Evolutionary conservation across 1,284 basidiomycete genomes (phyloP).

Genomic region (Cryptococcus sp.): DNA sequence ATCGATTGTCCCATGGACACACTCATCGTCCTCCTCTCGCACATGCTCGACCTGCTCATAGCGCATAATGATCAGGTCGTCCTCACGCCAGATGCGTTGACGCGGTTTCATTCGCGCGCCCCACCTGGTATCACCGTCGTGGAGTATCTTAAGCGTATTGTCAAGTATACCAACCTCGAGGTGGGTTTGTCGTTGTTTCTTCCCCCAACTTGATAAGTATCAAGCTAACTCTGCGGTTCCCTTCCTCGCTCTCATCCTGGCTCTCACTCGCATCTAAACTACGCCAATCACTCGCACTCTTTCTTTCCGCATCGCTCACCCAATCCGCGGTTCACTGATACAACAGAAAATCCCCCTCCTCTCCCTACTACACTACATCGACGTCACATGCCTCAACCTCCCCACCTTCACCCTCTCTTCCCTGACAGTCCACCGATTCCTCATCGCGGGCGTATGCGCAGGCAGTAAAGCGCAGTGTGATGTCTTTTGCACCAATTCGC

Average conservation of each 20-base stretch:
- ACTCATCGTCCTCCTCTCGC: constrained; percentile 83
- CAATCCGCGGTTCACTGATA: too few species aligned
- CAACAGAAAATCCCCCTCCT: constrained; percentile 80
- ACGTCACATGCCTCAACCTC: constrained; percentile 83
- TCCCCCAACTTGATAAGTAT: not conserved
- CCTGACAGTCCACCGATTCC: constrained; percentile 91
- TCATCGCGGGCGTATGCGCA: constrained; percentile 84
- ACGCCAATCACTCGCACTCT: not conserved
- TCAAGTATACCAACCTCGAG: constrained; percentile 89
- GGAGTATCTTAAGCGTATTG: constrained; percentile 88
- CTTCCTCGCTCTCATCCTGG: not conserved
- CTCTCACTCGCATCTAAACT: not conserved
- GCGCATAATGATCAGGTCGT: constrained; percentile 86
- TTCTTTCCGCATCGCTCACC: not conserved
- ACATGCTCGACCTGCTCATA: constrained; percentile 91
- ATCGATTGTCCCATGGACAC: constrained; percentile 72
- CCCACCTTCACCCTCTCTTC: constrained; percentile 82
- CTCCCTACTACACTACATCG: constrained; percentile 89
- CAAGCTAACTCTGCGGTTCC: not conserved
- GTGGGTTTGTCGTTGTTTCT: constrained; percentile 55
- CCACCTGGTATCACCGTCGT: constrained; percentile 79
- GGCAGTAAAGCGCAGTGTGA: constrained; percentile 90
- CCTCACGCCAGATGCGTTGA: constrained; percentile 60
- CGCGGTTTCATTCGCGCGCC: constrained; percentile 89
- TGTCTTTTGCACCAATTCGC: constrained; percentile 85